A percentile compares a stretch with the other conserved stretches of the same genome.
Conservation (phyloP, 768 basidiomycete species). For the Naganishia onofrii region DNA sequence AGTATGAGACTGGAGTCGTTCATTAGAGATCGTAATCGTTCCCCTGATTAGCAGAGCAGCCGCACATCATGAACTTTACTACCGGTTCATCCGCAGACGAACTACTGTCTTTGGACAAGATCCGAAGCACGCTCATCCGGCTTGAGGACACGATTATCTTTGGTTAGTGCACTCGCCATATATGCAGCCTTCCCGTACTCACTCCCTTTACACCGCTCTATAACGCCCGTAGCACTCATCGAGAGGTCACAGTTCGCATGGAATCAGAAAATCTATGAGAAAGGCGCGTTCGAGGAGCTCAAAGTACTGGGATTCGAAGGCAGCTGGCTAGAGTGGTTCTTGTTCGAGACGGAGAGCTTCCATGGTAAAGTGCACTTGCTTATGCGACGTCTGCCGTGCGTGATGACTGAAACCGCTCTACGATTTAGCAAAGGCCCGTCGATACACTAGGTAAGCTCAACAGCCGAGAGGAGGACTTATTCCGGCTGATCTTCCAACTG, state of each 20-base stretch:
- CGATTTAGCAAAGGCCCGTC: conserved; percentile 78
- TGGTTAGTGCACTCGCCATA: conserved; percentile 49
- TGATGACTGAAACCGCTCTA: background rate
- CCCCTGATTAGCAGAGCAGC: background rate
- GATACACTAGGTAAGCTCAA: conserved; percentile 76
- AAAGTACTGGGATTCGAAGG: conserved; percentile 70
- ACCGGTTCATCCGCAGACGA: conserved; percentile 55
- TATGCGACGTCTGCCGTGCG: too few relatives aligned
- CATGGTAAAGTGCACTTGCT: conserved; percentile 67
- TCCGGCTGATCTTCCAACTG: background rate
- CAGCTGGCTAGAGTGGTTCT: conserved; percentile 96
- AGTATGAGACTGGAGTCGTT: background rate
- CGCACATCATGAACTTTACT: conserved; percentile 48
- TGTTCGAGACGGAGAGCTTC: conserved; percentile 89
- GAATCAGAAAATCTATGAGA: conserved; percentile 82
- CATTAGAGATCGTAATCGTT: too few relatives aligned
- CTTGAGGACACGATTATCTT: conserved; percentile 99
- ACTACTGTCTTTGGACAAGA: conserved; percentile 81
- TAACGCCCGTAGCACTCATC: conserved; percentile 64
- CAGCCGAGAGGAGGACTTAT: background rate
- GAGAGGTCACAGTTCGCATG: conserved; percentile 96
- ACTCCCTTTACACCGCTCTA: background rate
- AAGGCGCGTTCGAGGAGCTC: conserved; percentile 74
- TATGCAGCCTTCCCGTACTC: background rate
- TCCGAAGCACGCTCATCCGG: conserved; percentile 78